Conservation (phyloP, 108 stramenopile genomes). For the Skeletonema costatum region DNA sequence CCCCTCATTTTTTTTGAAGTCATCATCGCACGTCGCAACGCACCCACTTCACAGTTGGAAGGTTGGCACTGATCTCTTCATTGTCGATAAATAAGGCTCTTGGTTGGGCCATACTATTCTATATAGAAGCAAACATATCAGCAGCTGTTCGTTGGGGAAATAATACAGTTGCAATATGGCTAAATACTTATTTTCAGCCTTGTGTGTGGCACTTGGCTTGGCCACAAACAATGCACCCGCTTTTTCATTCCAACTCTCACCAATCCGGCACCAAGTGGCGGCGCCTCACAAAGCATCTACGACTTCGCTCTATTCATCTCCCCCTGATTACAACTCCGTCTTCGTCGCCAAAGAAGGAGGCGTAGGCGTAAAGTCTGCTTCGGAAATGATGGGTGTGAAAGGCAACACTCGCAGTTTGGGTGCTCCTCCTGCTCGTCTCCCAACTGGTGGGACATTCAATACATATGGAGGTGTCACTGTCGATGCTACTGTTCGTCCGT, state of each 20-base stretch:
- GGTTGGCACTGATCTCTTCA: not conserved
- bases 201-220: slow-evolving; percentile 2
- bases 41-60: not conserved
- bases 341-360: slow-evolving; percentile 60
- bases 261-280: not conserved
- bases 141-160: not conserved
- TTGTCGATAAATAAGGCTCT: not conserved
- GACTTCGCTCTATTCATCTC: not conserved
- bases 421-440: slow-evolving; percentile 75
- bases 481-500: slow-evolving; percentile 72
- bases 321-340: slow-evolving; percentile 51
- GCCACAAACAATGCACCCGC: not conserved
- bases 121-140: not conserved
- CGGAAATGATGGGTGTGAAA: slow-evolving; percentile 57
- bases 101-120: not conserved
- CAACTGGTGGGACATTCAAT: slow-evolving; percentile 73
- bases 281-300: not conserved
- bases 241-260: not conserved
- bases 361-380: slow-evolving; percentile 59
- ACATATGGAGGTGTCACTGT: slow-evolving; percentile 90
- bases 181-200: not conserved
- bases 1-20: not conserved
- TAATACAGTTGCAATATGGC: not conserved
- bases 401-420: slow-evolving; percentile 67
- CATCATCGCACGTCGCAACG: not conserved